Evolutionary conservation across 371 early-diverging fungal species (phyloP), one percentile per base, ranked within the genome.

Genomic region (Cokeromyces recurvatus): DNA sequence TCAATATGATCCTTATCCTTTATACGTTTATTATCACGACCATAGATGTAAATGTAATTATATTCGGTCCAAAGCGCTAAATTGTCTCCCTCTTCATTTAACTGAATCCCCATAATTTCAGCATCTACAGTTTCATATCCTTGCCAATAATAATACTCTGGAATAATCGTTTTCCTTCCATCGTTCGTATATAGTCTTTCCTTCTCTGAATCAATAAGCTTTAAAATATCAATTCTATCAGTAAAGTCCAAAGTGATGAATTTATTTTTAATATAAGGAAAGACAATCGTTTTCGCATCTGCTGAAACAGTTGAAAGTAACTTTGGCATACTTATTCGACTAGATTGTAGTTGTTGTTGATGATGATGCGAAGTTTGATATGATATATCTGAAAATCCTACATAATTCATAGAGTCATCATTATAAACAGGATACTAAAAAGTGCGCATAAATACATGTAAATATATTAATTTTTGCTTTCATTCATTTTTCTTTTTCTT

Each of bases 21-120:
- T 32, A 47, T 15, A 12, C 20, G 19, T 38, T 32, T 44, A 2
- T 22, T 35, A 5, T 36, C n/a, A 24, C 66, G 40, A 17, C 46
- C 50, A 48, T 66, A 66, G 10, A 66, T 55, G n/a, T 62, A 56
- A 11, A 66, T 41, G 27, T 48, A 32, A 15, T 62, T 55, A 2
- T 43, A 47, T 24, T 71, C 68, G 10, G 72, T 66, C 74, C 74
- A 74, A 5, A 68, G 19, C 1, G 68, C 70, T 39, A 70, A 34
- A 1, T 53, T 20, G 0, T 53, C 51, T 0, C 68, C 68, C 8
- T 54, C 42, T 0, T 62, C 41, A 39, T 68, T 58, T 16, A 70
- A 23, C 15, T 53, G 32, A 22, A 64, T 32, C 1, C 74, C 74
- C 4, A 27, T 31, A 16, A 68, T 68, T 2, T 59, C 59, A 14